Percentiles rank a stretch among this genome's conserved stretches.
These are phyloP conservation scores for Toxoplasma gondii DNA, from an alignment of 169 alveolate genomes.

Conservation along the genomic window DNA sequence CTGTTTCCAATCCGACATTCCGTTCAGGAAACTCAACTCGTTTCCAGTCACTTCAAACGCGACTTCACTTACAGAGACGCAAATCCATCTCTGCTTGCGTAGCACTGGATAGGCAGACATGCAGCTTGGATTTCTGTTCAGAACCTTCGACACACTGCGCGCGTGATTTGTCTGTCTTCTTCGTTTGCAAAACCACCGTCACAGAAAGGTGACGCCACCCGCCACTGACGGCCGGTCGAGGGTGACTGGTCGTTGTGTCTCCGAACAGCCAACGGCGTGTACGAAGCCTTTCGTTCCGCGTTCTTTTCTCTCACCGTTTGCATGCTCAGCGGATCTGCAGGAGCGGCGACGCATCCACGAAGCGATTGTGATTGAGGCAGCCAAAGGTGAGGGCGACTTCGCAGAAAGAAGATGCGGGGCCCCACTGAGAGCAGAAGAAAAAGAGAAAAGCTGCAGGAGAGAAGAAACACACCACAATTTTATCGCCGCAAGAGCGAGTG, in stretches of 20 bases:
- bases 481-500: too few relatives aligned
- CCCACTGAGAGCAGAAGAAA: too few relatives aligned
- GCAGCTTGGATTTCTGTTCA: not conserved
- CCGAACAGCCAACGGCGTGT: too few relatives aligned
- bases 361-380: constrained; percentile 17
- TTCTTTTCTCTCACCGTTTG: not conserved
- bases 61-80: not conserved
- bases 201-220: too few relatives aligned
- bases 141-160: too few relatives aligned
- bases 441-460: not conserved
- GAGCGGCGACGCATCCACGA: constrained; percentile 42
- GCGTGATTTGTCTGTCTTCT: too few relatives aligned
- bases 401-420: too few relatives aligned
- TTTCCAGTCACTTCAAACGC: not conserved
- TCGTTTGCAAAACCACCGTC: too few relatives aligned
- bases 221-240: too few relatives aligned
- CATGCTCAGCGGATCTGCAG: not conserved
- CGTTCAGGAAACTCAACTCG: not conserved
- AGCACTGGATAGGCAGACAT: not conserved
- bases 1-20: too few relatives aligned
- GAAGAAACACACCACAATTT: not conserved
- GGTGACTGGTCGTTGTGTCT: too few relatives aligned
- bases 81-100: not conserved
- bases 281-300: too few relatives aligned
- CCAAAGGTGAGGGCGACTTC: not conserved